Conservation (phyloP, 192 early-diverging fungal species). For the Podila clonocystis region DNA sequence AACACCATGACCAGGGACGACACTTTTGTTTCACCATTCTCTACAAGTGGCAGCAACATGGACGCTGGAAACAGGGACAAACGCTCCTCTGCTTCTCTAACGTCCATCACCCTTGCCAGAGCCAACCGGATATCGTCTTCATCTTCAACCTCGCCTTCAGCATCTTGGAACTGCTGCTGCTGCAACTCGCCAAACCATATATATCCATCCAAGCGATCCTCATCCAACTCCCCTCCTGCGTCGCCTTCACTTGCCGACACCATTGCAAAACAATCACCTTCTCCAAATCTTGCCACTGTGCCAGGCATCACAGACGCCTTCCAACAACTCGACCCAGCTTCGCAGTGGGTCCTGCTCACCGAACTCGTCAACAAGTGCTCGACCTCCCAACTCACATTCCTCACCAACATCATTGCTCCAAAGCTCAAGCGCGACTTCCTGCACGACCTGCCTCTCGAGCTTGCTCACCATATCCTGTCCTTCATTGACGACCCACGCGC, state of each 20-base stretch:
- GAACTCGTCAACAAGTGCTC: constrained; percentile 60
- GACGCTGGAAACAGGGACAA: too few relatives aligned
- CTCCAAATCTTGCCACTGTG: constrained; percentile 8
- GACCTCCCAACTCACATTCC: constrained; percentile 59
- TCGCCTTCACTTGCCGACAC: constrained; percentile 10
- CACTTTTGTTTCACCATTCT: too few relatives aligned
- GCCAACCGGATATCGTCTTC: too few relatives aligned
- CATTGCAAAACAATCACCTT: background rate
- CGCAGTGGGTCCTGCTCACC: constrained; percentile 51
- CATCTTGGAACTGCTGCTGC: too few relatives aligned
- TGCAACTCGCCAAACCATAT: background rate
- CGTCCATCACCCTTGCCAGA: too few relatives aligned
- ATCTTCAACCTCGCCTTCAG: too few relatives aligned
- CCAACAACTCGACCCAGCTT: constrained; percentile 35
- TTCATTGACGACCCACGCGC: constrained; percentile 86
- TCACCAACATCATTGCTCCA: constrained; percentile 62
- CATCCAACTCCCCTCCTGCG: constrained; percentile 6
- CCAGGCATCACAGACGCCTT: constrained; percentile 46
- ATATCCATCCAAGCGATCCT: background rate
- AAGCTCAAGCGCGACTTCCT: constrained; percentile 92
- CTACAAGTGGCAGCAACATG: too few relatives aligned
- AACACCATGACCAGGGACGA: background rate
- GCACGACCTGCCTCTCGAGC: constrained; percentile 78
- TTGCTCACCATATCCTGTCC: constrained; percentile 82
- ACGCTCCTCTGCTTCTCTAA: too few relatives aligned